Conservation (phyloP, 352 stramenopile species). For the Thraustotheca clavata region DNA sequence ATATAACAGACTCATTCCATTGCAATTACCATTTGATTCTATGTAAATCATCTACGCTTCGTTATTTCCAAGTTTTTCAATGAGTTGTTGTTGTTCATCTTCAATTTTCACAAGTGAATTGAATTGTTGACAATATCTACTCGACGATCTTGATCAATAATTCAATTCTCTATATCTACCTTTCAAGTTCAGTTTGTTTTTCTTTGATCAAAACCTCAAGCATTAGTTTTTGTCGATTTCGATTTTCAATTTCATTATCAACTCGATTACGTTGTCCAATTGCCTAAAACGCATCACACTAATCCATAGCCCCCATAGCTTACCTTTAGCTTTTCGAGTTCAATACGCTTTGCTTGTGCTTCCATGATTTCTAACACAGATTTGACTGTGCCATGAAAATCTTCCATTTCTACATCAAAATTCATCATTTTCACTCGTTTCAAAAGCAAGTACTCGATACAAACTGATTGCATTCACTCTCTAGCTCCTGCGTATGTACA, state of each 20-base stretch:
- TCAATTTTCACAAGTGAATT: slow-evolving; percentile 69
- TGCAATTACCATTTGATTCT: too few species aligned
- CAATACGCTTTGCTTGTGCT: slow-evolving; percentile 63
- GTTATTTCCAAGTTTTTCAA: slow-evolving; percentile 85
- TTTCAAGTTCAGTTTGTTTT: slow-evolving; percentile 71
- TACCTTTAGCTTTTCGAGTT: slow-evolving; percentile 77
- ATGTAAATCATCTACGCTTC: slow-evolving; percentile 59
- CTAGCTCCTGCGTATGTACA: slow-evolving; percentile 59
- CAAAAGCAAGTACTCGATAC: slow-evolving; percentile 38
- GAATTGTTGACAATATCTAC: slow-evolving; percentile 67
- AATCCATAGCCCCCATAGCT: not conserved
- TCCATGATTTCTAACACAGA: slow-evolving; percentile 73
- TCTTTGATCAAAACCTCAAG: slow-evolving; percentile 72
- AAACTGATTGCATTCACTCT: slow-evolving; percentile 79
- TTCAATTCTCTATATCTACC: slow-evolving; percentile 26
- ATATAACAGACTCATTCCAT: too few species aligned
- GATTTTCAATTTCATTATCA: slow-evolving; percentile 75
- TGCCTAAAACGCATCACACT: slow-evolving; percentile 29
- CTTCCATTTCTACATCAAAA: slow-evolving; percentile 49
- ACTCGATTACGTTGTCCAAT: slow-evolving; percentile 76
- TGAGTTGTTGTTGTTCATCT: slow-evolving; percentile 69
- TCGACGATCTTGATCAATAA: not conserved
- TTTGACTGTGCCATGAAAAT: slow-evolving; percentile 78
- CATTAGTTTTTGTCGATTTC: slow-evolving; percentile 70
- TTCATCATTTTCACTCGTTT: not conserved